These are phyloP conservation scores for Rhizomucor miehei DNA, from an alignment of 371 early-diverging fungal species.

Conservation along the genomic window DNA sequence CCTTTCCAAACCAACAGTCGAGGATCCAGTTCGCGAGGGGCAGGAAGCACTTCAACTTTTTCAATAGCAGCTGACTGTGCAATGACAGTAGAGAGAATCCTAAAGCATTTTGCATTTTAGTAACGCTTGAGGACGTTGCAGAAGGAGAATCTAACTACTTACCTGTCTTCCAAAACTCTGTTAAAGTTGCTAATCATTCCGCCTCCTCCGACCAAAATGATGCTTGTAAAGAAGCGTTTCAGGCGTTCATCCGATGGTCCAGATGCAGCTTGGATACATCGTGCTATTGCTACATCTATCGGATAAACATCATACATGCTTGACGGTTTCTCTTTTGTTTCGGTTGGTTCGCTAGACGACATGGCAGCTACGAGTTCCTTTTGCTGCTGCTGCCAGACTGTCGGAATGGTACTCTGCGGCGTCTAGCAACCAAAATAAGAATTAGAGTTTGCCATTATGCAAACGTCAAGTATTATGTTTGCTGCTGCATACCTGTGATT, in stretches of 20 bases:
- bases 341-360: not conserved
- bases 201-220: constrained; percentile 87
- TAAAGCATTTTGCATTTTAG: constrained; percentile 2
- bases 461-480: not conserved
- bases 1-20: constrained; percentile 91
- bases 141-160: constrained; percentile 10
- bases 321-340: constrained; percentile 3
- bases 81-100: constrained; percentile 34
- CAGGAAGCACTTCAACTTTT: constrained; percentile 70
- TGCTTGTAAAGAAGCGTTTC: constrained; percentile 69
- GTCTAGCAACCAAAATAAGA: not conserved
- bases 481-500: constrained; percentile 20
- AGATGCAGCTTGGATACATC: constrained; percentile 59
- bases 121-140: not conserved
- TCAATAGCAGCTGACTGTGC: constrained; percentile 52
- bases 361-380: not conserved
- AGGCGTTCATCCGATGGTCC: constrained; percentile 71
- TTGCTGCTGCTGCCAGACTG: too few relatives aligned
- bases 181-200: constrained; percentile 71
- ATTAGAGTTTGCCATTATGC: not conserved
- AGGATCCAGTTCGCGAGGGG: constrained; percentile 87
- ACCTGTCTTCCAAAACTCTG: constrained; percentile 69
- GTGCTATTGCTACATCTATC: constrained; percentile 79
- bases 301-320: constrained; percentile 37
- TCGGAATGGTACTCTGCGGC: not conserved